phyloP scores from a whole-genome alignment of 805 yeast genomes.

The Wickerhamiella brachini region DNA sequence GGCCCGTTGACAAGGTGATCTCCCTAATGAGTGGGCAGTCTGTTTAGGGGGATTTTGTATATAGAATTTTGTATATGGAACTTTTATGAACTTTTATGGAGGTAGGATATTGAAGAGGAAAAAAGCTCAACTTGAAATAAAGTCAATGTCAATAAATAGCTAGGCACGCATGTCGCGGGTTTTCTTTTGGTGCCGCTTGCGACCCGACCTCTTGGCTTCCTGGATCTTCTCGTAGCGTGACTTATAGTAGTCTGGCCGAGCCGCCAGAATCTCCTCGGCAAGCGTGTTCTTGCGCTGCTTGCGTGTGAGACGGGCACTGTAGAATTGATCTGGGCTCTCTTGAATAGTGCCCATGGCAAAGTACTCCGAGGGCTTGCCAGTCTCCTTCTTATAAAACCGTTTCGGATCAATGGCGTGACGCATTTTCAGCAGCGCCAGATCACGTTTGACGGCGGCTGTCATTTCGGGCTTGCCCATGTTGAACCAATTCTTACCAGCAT shows the following conservation, averaged over 20 bases:
- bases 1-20: slow-evolving; percentile 14
- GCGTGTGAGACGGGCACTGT: slow-evolving; percentile 47
- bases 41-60: not conserved
- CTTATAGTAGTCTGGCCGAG: slow-evolving; percentile 58
- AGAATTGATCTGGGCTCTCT: slow-evolving; percentile 71
- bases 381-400: slow-evolving; percentile 82
- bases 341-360: slow-evolving; percentile 84
- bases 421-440: slow-evolving; percentile 63
- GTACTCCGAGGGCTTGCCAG: slow-evolving; percentile 53
- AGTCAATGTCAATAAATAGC: not conserved
- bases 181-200: slow-evolving; percentile 51
- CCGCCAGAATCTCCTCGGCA: slow-evolving; percentile 64
- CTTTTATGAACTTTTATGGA: no score
- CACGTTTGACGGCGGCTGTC: slow-evolving; percentile 60
- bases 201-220: slow-evolving; percentile 45
- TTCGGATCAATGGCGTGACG: slow-evolving; percentile 90
- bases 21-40: slow-evolving; percentile 13
- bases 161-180: slow-evolving; percentile 40
- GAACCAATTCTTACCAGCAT: slow-evolving; percentile 62
- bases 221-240: slow-evolving; percentile 75
- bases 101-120: no score
- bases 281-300: slow-evolving; percentile 66
- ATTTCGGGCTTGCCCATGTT: slow-evolving; percentile 62
- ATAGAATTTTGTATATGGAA: no score
- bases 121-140: no score